These are phyloP conservation scores for Priceomyces melissophilus DNA, from an alignment of 805 yeast genomes.

Conservation along the genomic window DNA sequence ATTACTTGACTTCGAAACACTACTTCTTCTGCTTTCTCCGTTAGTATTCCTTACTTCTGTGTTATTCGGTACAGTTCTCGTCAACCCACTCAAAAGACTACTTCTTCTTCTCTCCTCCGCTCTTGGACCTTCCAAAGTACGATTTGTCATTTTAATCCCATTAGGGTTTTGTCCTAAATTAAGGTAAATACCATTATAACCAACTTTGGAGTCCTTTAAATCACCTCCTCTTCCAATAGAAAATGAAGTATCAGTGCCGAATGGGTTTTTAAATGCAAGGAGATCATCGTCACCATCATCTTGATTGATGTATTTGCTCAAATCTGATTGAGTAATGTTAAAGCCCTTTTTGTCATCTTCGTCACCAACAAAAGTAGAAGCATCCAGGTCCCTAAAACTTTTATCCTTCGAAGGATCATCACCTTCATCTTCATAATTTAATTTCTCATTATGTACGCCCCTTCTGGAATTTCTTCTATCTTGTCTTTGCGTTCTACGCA, in stretches of 20 bases:
- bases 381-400: too few species aligned
- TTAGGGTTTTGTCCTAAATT: too few species aligned
- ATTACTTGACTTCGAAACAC: too few species aligned
- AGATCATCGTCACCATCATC: conserved; percentile 4
- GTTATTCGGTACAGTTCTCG: too few species aligned
- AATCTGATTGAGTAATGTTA: background rate
- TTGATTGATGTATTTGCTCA: background rate
- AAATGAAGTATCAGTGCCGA: conserved; percentile 8
- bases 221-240: background rate
- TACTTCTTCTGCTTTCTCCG: too few species aligned
- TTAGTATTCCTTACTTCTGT: too few species aligned
- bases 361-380: background rate
- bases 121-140: too few species aligned
- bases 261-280: conserved; percentile 15
- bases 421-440: background rate
- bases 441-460: background rate
- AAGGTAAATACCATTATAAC: too few species aligned
- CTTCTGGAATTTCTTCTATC: background rate
- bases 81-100: too few species aligned
- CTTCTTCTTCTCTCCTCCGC: too few species aligned
- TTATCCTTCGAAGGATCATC: background rate
- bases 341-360: background rate
- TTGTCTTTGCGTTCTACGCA: background rate
- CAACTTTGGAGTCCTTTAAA: background rate
- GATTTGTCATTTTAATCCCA: too few species aligned